These are phyloP conservation scores for Clavispora carvajalis DNA, from an alignment of 805 yeast genomes.

Conservation along the genomic window DNA sequence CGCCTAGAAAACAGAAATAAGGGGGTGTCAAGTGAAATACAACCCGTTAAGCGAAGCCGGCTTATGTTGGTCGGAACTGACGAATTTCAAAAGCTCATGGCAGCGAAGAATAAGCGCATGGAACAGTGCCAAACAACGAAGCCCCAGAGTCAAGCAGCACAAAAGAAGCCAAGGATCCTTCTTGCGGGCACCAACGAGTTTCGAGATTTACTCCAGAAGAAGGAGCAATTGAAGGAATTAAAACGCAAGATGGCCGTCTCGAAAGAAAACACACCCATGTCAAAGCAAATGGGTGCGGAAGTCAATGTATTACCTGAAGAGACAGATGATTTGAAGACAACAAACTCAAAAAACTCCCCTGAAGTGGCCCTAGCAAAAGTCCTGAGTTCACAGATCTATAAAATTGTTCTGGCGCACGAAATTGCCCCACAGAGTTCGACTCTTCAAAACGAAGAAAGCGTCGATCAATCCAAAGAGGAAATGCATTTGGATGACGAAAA, in stretches of 20 bases:
- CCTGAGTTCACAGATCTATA: no score
- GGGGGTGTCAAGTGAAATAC: not conserved
- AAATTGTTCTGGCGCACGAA: no score
- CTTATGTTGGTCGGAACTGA: conserved; percentile 1
- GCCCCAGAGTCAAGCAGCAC: not conserved
- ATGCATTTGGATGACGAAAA: no score
- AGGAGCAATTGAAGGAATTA: conserved; percentile 2
- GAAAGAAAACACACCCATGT: not conserved
- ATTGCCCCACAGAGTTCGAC: no score
- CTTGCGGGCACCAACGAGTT: conserved; percentile 8
- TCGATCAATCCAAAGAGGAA: no score
- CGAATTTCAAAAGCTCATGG: not conserved
- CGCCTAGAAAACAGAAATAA: not conserved
- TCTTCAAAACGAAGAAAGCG: no score
- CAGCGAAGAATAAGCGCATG: not conserved
- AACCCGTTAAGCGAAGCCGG: no score
- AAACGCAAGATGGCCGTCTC: not conserved
- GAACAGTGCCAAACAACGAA: not conserved
- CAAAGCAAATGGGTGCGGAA: not conserved
- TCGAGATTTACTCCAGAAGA: conserved; percentile 1
- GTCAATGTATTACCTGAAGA: no score
- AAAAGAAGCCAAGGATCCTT: not conserved
- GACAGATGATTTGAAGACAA: no score
- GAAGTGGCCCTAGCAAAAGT: no score
- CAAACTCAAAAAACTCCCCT: no score